These are phyloP conservation scores for Ampelocalamus luodianensis DNA, from an alignment of 176 grass and related monocot genomes.

Conservation along the genomic window DNA sequence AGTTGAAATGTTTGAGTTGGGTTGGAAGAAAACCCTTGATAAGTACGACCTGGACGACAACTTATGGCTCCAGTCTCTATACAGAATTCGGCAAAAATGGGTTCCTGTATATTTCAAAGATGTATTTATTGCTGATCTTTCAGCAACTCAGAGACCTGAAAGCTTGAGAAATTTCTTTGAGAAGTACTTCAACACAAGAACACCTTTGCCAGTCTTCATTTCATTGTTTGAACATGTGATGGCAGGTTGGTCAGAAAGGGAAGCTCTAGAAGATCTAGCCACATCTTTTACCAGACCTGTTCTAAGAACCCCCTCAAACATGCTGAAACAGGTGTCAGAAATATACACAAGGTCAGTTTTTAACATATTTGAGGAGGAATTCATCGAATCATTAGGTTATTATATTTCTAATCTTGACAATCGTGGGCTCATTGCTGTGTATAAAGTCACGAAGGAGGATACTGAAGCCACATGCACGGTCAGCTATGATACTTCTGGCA, in stretches of 20 bases:
- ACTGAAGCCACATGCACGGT: slow-evolving; percentile 37
- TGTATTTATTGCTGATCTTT: slow-evolving; percentile 66
- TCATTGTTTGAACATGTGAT: slow-evolving; percentile 74
- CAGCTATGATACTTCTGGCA: slow-evolving; percentile 50
- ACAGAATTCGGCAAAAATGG: slow-evolving; percentile 57
- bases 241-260: slow-evolving; percentile 62
- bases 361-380: slow-evolving; percentile 71
- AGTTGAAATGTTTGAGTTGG: slow-evolving; percentile 58
- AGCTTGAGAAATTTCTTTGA: slow-evolving; percentile 58
- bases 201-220: slow-evolving; percentile 58
- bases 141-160: slow-evolving; percentile 50
- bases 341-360: slow-evolving; percentile 57
- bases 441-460: slow-evolving; percentile 57
- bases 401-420: slow-evolving; percentile 58
- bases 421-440: slow-evolving; percentile 47
- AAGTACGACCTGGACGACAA: slow-evolving; percentile 63
- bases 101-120: slow-evolving; percentile 58
- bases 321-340: slow-evolving; percentile 56
- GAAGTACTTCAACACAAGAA: slow-evolving; percentile 62
- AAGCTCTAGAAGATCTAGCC: slow-evolving; percentile 72
- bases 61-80: slow-evolving; percentile 60
- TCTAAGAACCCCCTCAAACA: slow-evolving; percentile 63
- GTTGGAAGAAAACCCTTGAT: slow-evolving; percentile 55
- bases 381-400: slow-evolving; percentile 59
- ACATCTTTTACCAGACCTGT: slow-evolving; percentile 64